These are phyloP conservation scores for Zalaria obscura DNA, from an alignment of 2,329 filamentous ascomycete species.

Conservation along the genomic window DNA sequence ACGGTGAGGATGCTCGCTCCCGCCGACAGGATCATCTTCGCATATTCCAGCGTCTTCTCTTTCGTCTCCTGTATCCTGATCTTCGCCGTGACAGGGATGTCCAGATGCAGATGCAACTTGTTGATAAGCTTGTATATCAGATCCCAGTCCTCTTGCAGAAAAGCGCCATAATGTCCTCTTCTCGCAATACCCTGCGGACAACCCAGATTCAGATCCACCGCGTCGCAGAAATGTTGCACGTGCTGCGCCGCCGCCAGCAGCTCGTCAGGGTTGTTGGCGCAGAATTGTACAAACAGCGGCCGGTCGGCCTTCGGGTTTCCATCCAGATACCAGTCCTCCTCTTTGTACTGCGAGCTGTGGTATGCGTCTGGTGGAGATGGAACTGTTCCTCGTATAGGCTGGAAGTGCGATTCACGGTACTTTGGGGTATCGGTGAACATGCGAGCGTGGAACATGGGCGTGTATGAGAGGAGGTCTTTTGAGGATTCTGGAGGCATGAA, in stretches of 20 bases:
- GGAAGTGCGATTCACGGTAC: conserved; percentile 71
- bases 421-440: conserved; percentile 65
- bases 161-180: conserved; percentile 84
- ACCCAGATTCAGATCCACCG: conserved; percentile 86
- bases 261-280: conserved; percentile 72
- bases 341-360: conserved; percentile 14
- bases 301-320: conserved; percentile 75
- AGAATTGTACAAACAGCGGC: conserved; percentile 92
- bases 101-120: conserved; percentile 62
- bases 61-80: conserved; percentile 78
- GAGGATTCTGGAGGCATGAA: conserved; percentile 57
- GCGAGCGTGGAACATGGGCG: conserved; percentile 91
- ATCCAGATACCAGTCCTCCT: conserved; percentile 50
- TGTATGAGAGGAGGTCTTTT: conserved; percentile 65
- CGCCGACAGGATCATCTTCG: conserved; percentile 69
- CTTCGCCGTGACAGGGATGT: conserved; percentile 85
- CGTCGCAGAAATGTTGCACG: conserved; percentile 80
- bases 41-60: conserved; percentile 80
- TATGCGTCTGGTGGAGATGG: conserved; percentile 20
- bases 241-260: conserved; percentile 65
- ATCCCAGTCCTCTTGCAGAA: conserved; percentile 83
- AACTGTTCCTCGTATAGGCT: conserved; percentile 37
- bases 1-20: conserved; percentile 90
- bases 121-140: conserved; percentile 73
- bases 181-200: conserved; percentile 92